Evolutionary conservation across 2,329 filamentous ascomycete genomes (phyloP).

Genomic region (Diatrype stigma): DNA sequence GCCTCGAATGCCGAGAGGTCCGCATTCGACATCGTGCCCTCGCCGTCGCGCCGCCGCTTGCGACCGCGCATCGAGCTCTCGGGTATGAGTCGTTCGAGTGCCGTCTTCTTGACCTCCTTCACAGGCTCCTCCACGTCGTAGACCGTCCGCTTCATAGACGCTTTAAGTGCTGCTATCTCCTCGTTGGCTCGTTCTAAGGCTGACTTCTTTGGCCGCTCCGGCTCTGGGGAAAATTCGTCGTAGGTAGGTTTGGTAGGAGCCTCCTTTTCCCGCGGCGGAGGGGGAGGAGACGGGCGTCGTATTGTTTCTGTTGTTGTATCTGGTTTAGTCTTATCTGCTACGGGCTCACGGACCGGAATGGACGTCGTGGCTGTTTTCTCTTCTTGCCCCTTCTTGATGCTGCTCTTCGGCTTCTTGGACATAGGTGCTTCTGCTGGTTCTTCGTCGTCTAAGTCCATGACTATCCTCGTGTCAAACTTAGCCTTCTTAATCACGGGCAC

Average conservation of each 20-base stretch:
- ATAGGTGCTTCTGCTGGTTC: conserved; percentile 13
- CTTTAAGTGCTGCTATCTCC: conserved; percentile 75
- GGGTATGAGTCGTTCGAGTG: conserved; percentile 71
- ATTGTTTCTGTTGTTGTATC: conserved; percentile 15
- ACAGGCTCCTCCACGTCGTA: conserved; percentile 44
- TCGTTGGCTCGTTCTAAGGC: conserved; percentile 69
- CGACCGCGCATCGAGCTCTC: conserved; percentile 65
- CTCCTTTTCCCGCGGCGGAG: conserved; percentile 13
- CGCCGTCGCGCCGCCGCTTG: conserved; percentile 60
- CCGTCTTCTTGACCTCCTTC: conserved; percentile 59
- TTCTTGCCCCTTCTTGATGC: conserved; percentile 23
- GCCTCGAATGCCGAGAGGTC: conserved; percentile 71
- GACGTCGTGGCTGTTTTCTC: conserved; percentile 22
- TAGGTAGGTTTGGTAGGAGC: conserved; percentile 18
- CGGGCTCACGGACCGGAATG: conserved; percentile 24
- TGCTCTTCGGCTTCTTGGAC: conserved; percentile 24
- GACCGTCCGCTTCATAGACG: conserved; percentile 70
- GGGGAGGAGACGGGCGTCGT: conserved; percentile 3
- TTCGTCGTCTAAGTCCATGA: conserved; percentile 53
- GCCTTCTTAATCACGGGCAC: conserved; percentile 65
- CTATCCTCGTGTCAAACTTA: conserved; percentile 74
- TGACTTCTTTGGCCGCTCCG: conserved; percentile 37
- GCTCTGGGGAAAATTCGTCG: conserved; percentile 33
- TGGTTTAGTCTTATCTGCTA: conserved; percentile 10
- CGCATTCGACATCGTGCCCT: conserved; percentile 46